These are phyloP conservation scores for Termitomyces sp. DNA, from an alignment of 768 basidiomycete species.

Conservation along the genomic window DNA sequence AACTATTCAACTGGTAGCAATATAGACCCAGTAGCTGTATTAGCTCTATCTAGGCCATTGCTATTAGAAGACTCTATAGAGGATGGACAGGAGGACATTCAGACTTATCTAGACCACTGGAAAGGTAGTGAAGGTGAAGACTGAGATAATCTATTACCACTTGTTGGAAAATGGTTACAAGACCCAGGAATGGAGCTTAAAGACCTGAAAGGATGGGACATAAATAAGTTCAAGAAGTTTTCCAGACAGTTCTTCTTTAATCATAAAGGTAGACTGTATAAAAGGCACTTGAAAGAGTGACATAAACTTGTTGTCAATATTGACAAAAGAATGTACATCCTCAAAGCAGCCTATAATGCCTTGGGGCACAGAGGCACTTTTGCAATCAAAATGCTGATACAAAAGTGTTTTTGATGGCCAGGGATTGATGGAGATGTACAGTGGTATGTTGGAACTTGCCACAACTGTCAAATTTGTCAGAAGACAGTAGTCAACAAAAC, in stretches of 20 bases:
- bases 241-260: not conserved
- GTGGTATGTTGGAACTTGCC: not conserved
- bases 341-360: not conserved
- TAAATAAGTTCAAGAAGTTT: not conserved
- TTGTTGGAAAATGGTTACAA: too few species aligned
- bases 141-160: not conserved
- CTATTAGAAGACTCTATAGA: not conserved
- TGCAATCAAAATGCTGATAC: not conserved
- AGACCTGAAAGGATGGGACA: not conserved
- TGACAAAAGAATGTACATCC: not conserved
- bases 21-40: too few species aligned
- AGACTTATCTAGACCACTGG: too few species aligned
- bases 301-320: not conserved
- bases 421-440: not conserved
- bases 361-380: not conserved
- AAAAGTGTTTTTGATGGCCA: not conserved
- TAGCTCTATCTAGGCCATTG: not conserved
- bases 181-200: not conserved
- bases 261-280: not conserved
- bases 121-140: too few species aligned
- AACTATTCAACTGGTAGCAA: too few species aligned
- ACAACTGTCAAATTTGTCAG: not conserved
- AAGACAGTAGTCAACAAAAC: not conserved
- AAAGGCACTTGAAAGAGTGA: not conserved
- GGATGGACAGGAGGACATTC: too few species aligned